Conservation (phyloP, 495 filamentous ascomycete genomes). For the Aspergillus conjunctus region DNA sequence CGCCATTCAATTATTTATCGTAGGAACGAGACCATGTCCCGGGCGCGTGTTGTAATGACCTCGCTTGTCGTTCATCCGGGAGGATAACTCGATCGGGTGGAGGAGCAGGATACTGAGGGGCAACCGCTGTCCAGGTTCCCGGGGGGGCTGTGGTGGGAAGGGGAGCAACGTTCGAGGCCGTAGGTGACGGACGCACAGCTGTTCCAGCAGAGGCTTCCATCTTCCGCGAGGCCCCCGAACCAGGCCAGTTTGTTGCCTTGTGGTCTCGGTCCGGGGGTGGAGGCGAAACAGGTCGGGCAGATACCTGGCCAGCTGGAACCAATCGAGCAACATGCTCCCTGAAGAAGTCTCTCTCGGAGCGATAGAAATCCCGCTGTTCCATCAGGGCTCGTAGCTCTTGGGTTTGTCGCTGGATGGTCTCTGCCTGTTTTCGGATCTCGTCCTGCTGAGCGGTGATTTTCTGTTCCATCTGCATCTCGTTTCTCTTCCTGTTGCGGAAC, state of each 20-base stretch:
- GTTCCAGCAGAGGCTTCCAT: slow-evolving; percentile 3
- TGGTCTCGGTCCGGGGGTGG: slow-evolving; percentile 15
- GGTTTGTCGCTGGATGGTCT: slow-evolving; percentile 58
- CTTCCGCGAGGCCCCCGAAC: slow-evolving; percentile 9
- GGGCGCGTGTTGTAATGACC: slow-evolving; percentile 18
- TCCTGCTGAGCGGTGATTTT: slow-evolving; percentile 58
- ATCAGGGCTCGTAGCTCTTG: slow-evolving; percentile 58
- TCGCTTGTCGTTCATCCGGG: slow-evolving; percentile 18
- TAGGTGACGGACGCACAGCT: slow-evolving; percentile 2
- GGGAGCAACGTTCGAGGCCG: slow-evolving; percentile 12
- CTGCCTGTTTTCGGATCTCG: slow-evolving; percentile 58
- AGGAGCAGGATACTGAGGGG: slow-evolving; percentile 18
- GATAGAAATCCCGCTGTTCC: slow-evolving; percentile 57
- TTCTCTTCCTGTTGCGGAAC: slow-evolving; percentile 88
- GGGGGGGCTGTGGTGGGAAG: slow-evolving; percentile 14
- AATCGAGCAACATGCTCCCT: slow-evolving; percentile 62
- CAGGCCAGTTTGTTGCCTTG: slow-evolving; percentile 12
- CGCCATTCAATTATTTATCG: neutral
- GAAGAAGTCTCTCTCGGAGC: slow-evolving; percentile 64
- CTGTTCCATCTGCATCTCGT: slow-evolving; percentile 73
- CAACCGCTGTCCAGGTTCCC: slow-evolving; percentile 14
- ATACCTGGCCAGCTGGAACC: slow-evolving; percentile 43
- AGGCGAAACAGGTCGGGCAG: slow-evolving; percentile 49
- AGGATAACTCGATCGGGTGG: slow-evolving; percentile 11
- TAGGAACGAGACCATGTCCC: slow-evolving; percentile 22